A percentile compares a stretch with the other conserved stretches of the same genome.
These are phyloP conservation scores for Venturia nashicola DNA, from an alignment of 2,329 filamentous ascomycete genomes.

Conservation along the genomic window DNA sequence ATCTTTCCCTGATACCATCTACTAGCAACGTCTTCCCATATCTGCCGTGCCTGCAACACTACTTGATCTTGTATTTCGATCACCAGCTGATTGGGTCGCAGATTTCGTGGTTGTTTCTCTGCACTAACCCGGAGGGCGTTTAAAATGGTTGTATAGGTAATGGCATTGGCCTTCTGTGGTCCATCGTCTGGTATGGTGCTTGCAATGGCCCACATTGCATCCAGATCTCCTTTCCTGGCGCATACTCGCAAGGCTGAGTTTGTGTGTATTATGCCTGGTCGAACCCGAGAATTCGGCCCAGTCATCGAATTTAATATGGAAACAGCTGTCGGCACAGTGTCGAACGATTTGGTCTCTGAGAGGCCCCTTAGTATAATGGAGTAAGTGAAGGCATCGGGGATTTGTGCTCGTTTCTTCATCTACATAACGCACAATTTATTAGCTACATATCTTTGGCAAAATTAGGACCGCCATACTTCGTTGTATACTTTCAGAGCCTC, in stretches of 20 bases:
- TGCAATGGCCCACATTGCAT: slow-evolving; percentile 66
- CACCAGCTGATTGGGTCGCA: slow-evolving; percentile 17
- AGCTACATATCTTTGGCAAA: not conserved
- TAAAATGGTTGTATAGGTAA: slow-evolving; percentile 75
- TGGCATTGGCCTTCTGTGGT: slow-evolving; percentile 49
- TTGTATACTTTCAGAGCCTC: slow-evolving; percentile 75
- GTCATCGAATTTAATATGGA: not conserved
- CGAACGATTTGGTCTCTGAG: slow-evolving; percentile 38
- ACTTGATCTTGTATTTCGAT: slow-evolving; percentile 24
- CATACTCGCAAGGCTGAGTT: slow-evolving; percentile 85
- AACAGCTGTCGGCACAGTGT: not conserved
- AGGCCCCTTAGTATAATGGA: slow-evolving; percentile 73
- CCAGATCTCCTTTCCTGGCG: slow-evolving; percentile 59
- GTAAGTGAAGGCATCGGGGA: slow-evolving; percentile 72
- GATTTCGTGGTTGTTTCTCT: slow-evolving; percentile 17
- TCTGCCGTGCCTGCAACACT: slow-evolving; percentile 53
- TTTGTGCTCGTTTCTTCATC: slow-evolving; percentile 90
- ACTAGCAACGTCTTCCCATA: slow-evolving; percentile 73
- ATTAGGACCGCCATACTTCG: slow-evolving; percentile 45
- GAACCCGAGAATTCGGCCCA: slow-evolving; percentile 27
- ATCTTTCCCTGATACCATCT: slow-evolving; percentile 64
- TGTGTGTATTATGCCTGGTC: slow-evolving; percentile 68
- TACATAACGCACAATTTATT: slow-evolving; percentile 20
- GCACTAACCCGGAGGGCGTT: slow-evolving; percentile 52
- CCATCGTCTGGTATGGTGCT: slow-evolving; percentile 56